Conservation (phyloP, 331 rosid species). For the Phaseolus coccineus region DNA sequence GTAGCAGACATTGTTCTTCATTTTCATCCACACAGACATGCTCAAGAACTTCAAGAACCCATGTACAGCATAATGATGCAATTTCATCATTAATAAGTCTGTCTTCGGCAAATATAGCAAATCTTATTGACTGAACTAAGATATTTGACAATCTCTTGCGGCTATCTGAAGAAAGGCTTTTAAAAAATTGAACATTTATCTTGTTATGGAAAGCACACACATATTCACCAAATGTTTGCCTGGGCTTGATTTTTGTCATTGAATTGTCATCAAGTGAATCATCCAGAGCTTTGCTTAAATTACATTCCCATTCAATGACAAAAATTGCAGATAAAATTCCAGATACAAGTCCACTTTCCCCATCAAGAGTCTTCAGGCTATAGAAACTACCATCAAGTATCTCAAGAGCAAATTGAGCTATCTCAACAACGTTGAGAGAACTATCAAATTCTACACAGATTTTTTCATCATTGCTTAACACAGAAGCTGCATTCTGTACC, state of each 20-base stretch:
- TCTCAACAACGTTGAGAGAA: slow-evolving; percentile 57
- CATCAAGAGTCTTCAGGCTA: slow-evolving; percentile 69
- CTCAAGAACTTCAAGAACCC: slow-evolving; percentile 83
- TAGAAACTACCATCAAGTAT: slow-evolving; percentile 79
- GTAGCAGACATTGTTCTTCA: slow-evolving; percentile 73
- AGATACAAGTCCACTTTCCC: slow-evolving; percentile 66
- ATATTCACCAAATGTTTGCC: slow-evolving; percentile 63
- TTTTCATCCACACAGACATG: slow-evolving; percentile 57
- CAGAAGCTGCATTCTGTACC: slow-evolving; percentile 68
- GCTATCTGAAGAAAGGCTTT: slow-evolving; percentile 56
- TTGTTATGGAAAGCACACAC: slow-evolving; percentile 61
- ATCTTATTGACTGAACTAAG: slow-evolving; percentile 69
- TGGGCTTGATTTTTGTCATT: slow-evolving; percentile 51
- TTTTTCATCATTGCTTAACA: slow-evolving; percentile 53
- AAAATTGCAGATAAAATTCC: slow-evolving; percentile 75
- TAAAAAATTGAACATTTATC: slow-evolving; percentile 62
- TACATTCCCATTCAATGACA: slow-evolving; percentile 80
- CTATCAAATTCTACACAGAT: slow-evolving; percentile 53
- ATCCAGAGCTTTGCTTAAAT: slow-evolving; percentile 50
- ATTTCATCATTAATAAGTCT: slow-evolving; percentile 52
- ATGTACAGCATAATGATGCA: slow-evolving; percentile 65
- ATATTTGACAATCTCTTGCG: slow-evolving; percentile 55
- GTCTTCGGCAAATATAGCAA: slow-evolving; percentile 74
- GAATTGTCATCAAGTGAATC: slow-evolving; percentile 57
- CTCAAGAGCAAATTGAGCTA: slow-evolving; percentile 73